Evolutionary conservation across 2,329 filamentous ascomycete genomes (phyloP).

Genomic region (Fusarium gaditjirri): DNA sequence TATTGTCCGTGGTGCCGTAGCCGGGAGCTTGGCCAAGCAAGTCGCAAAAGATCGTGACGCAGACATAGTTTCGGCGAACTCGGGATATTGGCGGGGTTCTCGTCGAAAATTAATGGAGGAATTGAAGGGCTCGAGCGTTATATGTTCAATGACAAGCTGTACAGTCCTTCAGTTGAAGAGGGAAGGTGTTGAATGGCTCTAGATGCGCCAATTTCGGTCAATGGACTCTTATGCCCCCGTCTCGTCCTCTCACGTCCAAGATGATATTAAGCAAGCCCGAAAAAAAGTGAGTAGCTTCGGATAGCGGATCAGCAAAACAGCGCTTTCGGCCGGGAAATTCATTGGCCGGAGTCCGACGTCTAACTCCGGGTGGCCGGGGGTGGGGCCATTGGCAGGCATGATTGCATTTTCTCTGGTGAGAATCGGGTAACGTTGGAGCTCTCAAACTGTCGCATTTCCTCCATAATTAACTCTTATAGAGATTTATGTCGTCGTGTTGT

Average conservation of each 20-base stretch:
- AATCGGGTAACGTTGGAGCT: slow-evolving; percentile 25
- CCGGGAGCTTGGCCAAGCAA: slow-evolving; percentile 49
- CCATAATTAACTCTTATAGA: slow-evolving; percentile 19
- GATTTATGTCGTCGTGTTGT: slow-evolving; percentile 43
- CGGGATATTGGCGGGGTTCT: slow-evolving; percentile 20
- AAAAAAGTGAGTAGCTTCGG: slow-evolving; percentile 44
- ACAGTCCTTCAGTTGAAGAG: slow-evolving; percentile 11
- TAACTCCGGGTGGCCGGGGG: slow-evolving; percentile 40
- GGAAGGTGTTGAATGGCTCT: slow-evolving; percentile 23
- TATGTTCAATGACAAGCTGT: slow-evolving; percentile 3
- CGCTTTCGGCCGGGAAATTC: slow-evolving; percentile 49
- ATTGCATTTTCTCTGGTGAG: slow-evolving; percentile 48
- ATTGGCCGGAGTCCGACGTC: slow-evolving; percentile 48
- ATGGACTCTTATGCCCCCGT: slow-evolving; percentile 40
- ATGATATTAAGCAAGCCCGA: slow-evolving; percentile 45
- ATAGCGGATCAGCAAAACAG: slow-evolving; percentile 36
- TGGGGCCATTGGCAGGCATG: slow-evolving; percentile 40
- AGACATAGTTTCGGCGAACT: slow-evolving; percentile 44
- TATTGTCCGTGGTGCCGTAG: slow-evolving; percentile 45
- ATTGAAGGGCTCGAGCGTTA: slow-evolving; percentile 1
- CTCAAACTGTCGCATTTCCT: slow-evolving; percentile 32
- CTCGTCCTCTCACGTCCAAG: slow-evolving; percentile 48
- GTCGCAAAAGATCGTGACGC: slow-evolving; percentile 48
- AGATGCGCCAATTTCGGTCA: slow-evolving; percentile 44
- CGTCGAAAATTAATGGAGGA: slow-evolving; percentile 9